Evolutionary conservation across 2,329 filamentous ascomycete species (phyloP).

Genomic region (Coniosporium tulheliwenetii): DNA sequence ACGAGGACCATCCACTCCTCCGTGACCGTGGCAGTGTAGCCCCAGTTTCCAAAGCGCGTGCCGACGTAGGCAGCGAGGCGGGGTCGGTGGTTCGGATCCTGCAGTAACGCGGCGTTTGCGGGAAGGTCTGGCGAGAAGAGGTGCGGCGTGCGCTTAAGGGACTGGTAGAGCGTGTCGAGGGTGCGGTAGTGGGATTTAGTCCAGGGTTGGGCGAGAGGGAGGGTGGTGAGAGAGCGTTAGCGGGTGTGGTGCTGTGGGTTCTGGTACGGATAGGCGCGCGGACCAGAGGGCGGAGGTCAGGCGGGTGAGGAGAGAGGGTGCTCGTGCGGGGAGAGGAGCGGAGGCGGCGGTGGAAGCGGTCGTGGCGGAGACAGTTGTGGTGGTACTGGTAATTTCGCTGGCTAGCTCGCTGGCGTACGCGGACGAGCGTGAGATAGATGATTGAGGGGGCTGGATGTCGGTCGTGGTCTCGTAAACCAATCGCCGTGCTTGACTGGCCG

Average conservation of each 20-base stretch:
- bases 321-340: slow-evolving; percentile 1
- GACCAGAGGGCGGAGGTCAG: slow-evolving; percentile 14
- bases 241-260: not conserved
- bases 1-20: too few relatives aligned
- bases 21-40: too few relatives aligned
- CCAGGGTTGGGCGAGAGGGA: not conserved
- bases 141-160: not conserved
- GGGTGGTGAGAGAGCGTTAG: not conserved
- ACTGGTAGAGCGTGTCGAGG: not conserved
- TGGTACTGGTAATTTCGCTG: too few relatives aligned
- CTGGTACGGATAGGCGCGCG: slow-evolving; percentile 5
- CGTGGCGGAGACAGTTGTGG: not conserved
- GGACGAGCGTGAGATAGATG: not conserved
- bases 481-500: slow-evolving; percentile 1
- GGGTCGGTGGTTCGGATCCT: too few relatives aligned
- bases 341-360: not conserved
- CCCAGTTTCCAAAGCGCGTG: too few relatives aligned
- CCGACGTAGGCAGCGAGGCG: too few relatives aligned
- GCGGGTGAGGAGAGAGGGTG: slow-evolving; percentile 8
- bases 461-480: slow-evolving; percentile 1
- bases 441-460: not conserved
- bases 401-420: not conserved
- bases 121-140: not conserved
- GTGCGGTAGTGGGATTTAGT: slow-evolving; percentile 1
- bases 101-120: too few relatives aligned